phyloP scores from a whole-genome alignment of 2,329 filamentous ascomycete species.

The Penicillium brevicompactum region DNA sequence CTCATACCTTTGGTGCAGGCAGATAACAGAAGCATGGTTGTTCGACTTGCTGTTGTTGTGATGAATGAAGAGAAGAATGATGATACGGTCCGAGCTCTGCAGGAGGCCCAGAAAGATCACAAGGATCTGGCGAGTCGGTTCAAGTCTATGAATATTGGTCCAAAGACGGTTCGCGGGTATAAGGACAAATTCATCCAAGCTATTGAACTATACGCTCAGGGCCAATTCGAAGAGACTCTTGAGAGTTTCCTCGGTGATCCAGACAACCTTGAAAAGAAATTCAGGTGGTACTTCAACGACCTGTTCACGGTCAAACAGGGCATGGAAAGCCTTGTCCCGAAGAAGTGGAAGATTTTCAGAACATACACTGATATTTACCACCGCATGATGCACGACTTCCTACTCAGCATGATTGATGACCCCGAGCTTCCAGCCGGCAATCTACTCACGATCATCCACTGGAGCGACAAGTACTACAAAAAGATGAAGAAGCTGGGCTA shows the following conservation, averaged over 20 bases:
- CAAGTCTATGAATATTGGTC: constrained; percentile 91
- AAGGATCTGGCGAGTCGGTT: constrained; percentile 91
- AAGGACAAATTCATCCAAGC: constrained; percentile 91
- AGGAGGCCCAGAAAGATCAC: constrained; percentile 93
- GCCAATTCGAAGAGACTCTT: constrained; percentile 71
- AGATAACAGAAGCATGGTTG: constrained; percentile 86
- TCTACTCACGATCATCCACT: constrained; percentile 88
- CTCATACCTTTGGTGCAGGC: constrained; percentile 83
- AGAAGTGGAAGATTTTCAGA: constrained; percentile 93
- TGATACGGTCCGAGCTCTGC: constrained; percentile 82
- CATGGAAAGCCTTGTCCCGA: constrained; percentile 88
- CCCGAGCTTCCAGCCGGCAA: constrained; percentile 81
- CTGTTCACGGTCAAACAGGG: constrained; percentile 91
- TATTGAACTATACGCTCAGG: constrained; percentile 71
- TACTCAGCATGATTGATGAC: constrained; percentile 80
- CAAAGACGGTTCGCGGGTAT: constrained; percentile 89
- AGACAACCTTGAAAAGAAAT: constrained; percentile 76
- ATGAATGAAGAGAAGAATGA: constrained; percentile 97
- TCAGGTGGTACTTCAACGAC: constrained; percentile 98
- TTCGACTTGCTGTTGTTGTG: constrained; percentile 87
- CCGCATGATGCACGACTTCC: constrained; percentile 90
- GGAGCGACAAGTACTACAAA: constrained; percentile 92
- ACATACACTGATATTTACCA: constrained; percentile 93
- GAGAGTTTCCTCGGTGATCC: constrained; percentile 83
- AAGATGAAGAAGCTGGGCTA: constrained; percentile 93